Conservation (phyloP, 495 filamentous ascomycete genomes). For the Schizothecium vesticola region DNA sequence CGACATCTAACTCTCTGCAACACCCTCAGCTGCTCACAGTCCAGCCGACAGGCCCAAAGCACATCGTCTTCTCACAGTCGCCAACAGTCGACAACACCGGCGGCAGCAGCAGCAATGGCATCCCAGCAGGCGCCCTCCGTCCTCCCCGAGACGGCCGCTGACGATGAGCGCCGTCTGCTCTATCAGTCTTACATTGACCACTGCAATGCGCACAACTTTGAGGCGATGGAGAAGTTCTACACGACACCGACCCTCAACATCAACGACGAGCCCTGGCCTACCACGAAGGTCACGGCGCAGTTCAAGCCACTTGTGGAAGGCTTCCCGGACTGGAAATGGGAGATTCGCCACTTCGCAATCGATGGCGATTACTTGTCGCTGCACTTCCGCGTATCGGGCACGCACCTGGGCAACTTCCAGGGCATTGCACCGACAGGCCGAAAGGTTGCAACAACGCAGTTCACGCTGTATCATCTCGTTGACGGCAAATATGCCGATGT, state of each 20-base stretch:
- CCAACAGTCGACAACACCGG: not conserved
- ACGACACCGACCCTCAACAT: slow-evolving; percentile 1
- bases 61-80: not conserved
- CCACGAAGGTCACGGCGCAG: not conserved
- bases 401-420: slow-evolving; percentile 1
- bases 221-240: slow-evolving; percentile 4
- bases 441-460: slow-evolving; percentile 1
- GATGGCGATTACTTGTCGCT: slow-evolving; percentile 3
- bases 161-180: slow-evolving; percentile 1
- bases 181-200: slow-evolving; percentile 6
- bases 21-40: not conserved
- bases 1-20: not conserved
- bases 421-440: slow-evolving; percentile 3
- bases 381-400: slow-evolving; percentile 5
- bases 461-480: slow-evolving; percentile 5
- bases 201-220: slow-evolving; percentile 4
- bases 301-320: not conserved
- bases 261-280: slow-evolving; percentile 6
- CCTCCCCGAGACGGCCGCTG: slow-evolving; percentile 2
- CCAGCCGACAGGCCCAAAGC: not conserved
- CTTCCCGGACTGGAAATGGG: slow-evolving; percentile 8
- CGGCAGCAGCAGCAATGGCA: not conserved
- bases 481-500: slow-evolving; percentile 4
- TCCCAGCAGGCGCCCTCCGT: slow-evolving; percentile 4
- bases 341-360: slow-evolving; percentile 1